Conservation (phyloP, 177 flowering plant species). For the Vitis hybrid region DNA sequence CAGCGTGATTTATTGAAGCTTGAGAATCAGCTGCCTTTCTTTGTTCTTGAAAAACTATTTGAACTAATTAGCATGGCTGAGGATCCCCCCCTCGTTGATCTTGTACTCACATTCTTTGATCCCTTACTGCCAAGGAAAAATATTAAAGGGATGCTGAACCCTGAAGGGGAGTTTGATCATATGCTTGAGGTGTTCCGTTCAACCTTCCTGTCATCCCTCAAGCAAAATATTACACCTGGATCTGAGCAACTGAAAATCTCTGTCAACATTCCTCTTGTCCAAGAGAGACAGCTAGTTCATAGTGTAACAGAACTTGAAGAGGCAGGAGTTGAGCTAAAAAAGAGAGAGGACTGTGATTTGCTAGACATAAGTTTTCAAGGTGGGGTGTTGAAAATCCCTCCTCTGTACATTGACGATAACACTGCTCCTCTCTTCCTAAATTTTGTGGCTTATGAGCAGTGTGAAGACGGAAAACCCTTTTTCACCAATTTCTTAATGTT, state of each 20-base stretch:
- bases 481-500: slow-evolving; percentile 31
- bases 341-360: slow-evolving; percentile 5
- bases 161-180: slow-evolving; percentile 13
- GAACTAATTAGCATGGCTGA: slow-evolving; percentile 12
- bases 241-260: not conserved
- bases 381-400: slow-evolving; percentile 26
- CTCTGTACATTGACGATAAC: slow-evolving; percentile 27
- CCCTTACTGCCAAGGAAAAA: slow-evolving; percentile 18
- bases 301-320: slow-evolving; percentile 24
- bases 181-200: slow-evolving; percentile 19
- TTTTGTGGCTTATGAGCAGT: slow-evolving; percentile 37
- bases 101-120: slow-evolving; percentile 22
- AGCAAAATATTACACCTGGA: not conserved
- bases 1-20: slow-evolving; percentile 34
- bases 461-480: slow-evolving; percentile 18
- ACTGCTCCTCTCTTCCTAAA: slow-evolving; percentile 30
- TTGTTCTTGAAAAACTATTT: slow-evolving; percentile 25
- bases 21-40: slow-evolving; percentile 43
- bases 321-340: slow-evolving; percentile 25
- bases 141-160: not conserved
- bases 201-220: slow-evolving; percentile 10
- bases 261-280: not conserved
- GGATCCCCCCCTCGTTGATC: slow-evolving; percentile 8
- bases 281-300: slow-evolving; percentile 20
- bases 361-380: slow-evolving; percentile 22